Evolutionary conservation across 2,329 filamentous ascomycete species (phyloP).

Genomic region (Exophiala sp.): DNA sequence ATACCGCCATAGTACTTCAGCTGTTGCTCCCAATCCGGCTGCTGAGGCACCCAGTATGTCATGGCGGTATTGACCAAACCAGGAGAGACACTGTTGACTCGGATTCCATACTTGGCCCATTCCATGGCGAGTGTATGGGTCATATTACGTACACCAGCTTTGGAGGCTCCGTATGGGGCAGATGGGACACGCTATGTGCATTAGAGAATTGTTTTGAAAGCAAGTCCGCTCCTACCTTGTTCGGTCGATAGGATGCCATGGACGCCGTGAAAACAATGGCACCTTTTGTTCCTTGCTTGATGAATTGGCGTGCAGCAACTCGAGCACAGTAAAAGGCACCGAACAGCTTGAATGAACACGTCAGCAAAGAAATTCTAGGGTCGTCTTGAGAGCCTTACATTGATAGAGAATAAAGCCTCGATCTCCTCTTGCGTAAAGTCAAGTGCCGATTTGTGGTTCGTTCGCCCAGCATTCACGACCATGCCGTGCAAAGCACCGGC

Average conservation of each 20-base stretch:
- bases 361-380: conserved; percentile 1
- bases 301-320: conserved; percentile 36
- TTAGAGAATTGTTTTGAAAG: too few relatives aligned
- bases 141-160: not conserved
- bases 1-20: conserved; percentile 59
- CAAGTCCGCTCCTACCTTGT: conserved; percentile 30
- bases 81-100: not conserved
- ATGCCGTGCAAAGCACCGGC: conserved; percentile 13
- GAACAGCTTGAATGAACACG: conserved; percentile 20
- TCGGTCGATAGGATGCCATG: conserved; percentile 50
- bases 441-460: conserved; percentile 47
- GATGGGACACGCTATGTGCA: too few relatives aligned
- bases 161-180: not conserved
- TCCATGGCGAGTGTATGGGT: not conserved
- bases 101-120: not conserved
- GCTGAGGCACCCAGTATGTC: conserved; percentile 51
- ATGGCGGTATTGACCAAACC: conserved; percentile 33
- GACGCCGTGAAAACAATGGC: conserved; percentile 45
- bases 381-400: conserved; percentile 11
- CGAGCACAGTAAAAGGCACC: conserved; percentile 33
- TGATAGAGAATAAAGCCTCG: conserved; percentile 43
- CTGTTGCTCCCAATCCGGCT: conserved; percentile 55
- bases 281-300: conserved; percentile 39
- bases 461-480: conserved; percentile 31
- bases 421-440: conserved; percentile 41